These are phyloP conservation scores for Clonostachys sp. DNA, from an alignment of 2,329 filamentous ascomycete genomes.

Conservation along the genomic window DNA sequence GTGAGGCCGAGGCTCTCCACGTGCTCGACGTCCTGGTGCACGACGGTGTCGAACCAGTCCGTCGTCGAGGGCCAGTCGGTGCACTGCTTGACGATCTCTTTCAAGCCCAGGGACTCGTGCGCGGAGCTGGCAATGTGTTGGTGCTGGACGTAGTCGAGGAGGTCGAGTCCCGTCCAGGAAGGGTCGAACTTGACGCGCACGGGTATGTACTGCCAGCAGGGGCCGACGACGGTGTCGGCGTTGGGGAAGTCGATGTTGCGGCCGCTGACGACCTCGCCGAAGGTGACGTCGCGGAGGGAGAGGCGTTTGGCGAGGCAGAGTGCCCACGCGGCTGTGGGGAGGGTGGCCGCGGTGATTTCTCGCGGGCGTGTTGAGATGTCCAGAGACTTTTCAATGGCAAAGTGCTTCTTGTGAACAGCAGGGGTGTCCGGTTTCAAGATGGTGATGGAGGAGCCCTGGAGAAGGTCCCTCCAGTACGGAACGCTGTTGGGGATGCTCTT, in stretches of 20 bases:
- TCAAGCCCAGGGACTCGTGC: conserved; percentile 49
- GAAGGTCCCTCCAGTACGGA: conserved; percentile 56
- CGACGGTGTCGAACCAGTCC: conserved; percentile 49
- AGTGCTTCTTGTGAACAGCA: conserved; percentile 27
- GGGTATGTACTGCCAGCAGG: conserved; percentile 64
- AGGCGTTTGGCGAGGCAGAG: conserved; percentile 54
- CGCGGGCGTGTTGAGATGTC: conserved; percentile 40
- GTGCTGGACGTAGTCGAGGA: conserved; percentile 48
- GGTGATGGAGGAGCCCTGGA: conserved; percentile 49
- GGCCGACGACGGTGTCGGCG: conserved; percentile 55
- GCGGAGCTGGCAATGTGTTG: conserved; percentile 53
- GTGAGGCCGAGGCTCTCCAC: conserved; percentile 47
- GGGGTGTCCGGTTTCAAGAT: conserved; percentile 30
- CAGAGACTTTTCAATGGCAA: conserved; percentile 33
- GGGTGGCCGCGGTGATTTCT: conserved; percentile 57
- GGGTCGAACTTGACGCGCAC: conserved; percentile 52
- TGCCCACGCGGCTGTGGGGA: conserved; percentile 66
- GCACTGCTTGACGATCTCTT: conserved; percentile 45
- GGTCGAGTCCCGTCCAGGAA: conserved; percentile 44
- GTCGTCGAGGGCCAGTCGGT: conserved; percentile 32
- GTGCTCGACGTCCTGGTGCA: conserved; percentile 57
- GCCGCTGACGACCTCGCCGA: conserved; percentile 63
- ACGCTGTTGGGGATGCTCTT: conserved; percentile 42
- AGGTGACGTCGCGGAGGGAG: conserved; percentile 50
- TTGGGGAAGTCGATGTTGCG: conserved; percentile 53